phyloP scores from a whole-genome alignment of 148 eudicot species.

The Selenicereus undatus region DNA sequence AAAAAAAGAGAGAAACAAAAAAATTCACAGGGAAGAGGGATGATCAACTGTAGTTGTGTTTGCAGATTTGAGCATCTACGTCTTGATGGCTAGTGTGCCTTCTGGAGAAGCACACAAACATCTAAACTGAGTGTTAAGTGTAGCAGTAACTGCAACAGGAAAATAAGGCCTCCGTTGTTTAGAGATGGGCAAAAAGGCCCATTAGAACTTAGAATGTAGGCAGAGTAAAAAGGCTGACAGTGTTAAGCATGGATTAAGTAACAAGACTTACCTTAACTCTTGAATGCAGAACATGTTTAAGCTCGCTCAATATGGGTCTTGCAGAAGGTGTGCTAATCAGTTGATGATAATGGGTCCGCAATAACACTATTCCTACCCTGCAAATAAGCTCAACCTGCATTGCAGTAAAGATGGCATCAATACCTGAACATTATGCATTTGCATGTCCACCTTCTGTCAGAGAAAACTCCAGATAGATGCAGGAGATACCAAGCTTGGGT shows the following conservation, averaged over 20 bases:
- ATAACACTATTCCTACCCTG: slow-evolving; percentile 57
- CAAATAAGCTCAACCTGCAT: slow-evolving; percentile 89
- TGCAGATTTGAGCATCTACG: not conserved
- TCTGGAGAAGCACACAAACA: not conserved
- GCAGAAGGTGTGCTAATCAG: slow-evolving; percentile 66
- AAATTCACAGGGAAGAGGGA: not conserved
- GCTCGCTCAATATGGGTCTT: slow-evolving; percentile 58
- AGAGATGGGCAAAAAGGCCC: not conserved
- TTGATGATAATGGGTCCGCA: slow-evolving; percentile 80
- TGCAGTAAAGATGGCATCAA: slow-evolving; percentile 10
- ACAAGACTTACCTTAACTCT: slow-evolving; percentile 67
- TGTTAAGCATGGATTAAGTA: not conserved
- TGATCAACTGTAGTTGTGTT: not conserved
- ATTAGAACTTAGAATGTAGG: not conserved
- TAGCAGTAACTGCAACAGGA: not conserved
- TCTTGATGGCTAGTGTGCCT: not conserved
- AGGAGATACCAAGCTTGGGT: not conserved
- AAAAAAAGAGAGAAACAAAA: not conserved
- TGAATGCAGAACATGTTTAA: slow-evolving; percentile 65
- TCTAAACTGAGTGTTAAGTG: not conserved
- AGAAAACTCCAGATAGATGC: not conserved
- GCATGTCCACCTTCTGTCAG: not conserved
- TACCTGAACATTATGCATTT: not conserved
- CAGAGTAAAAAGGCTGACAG: not conserved
- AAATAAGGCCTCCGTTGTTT: not conserved